phyloP scores from a whole-genome alignment of 2,329 filamentous ascomycete genomes.

The Diaporthe destruens region DNA sequence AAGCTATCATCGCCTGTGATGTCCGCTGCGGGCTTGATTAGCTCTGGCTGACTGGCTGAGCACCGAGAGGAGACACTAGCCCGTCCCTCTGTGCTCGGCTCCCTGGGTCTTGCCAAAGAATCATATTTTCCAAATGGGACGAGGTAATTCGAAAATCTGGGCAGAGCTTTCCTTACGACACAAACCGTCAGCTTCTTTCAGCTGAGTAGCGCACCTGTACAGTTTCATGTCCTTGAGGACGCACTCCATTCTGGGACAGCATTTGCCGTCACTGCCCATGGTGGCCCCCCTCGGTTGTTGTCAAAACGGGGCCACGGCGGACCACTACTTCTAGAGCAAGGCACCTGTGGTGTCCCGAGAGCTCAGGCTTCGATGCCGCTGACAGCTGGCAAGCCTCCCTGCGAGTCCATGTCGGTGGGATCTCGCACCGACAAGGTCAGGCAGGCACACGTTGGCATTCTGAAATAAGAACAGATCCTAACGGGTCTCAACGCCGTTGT shows the following conservation, averaged over 20 bases:
- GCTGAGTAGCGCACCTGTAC: neutral
- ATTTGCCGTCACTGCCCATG: neutral
- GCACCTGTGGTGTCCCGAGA: neutral
- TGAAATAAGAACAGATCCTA: too few relatives aligned
- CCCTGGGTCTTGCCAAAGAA: constrained; percentile 4
- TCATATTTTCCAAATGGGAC: neutral
- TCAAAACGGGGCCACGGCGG: neutral
- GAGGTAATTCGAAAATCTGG: neutral
- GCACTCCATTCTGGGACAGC: neutral
- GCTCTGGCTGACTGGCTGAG: constrained; percentile 16
- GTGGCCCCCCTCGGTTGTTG: too few relatives aligned
- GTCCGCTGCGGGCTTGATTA: neutral
- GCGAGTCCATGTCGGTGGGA: too few relatives aligned
- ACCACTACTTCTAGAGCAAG: neutral
- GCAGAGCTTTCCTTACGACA: too few relatives aligned
- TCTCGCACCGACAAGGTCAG: neutral
- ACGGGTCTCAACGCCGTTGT: neutral
- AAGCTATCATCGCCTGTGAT: constrained; percentile 25
- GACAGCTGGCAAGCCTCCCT: neutral
- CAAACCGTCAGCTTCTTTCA: neutral
- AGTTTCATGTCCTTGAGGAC: neutral
- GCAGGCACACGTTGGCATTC: neutral
- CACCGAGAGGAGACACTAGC: neutral
- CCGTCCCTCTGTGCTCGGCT: constrained; percentile 2
- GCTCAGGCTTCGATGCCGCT: neutral